phyloP scores from a whole-genome alignment of 2,329 filamentous ascomycete species.

The Arthrinium phaeospermum region DNA sequence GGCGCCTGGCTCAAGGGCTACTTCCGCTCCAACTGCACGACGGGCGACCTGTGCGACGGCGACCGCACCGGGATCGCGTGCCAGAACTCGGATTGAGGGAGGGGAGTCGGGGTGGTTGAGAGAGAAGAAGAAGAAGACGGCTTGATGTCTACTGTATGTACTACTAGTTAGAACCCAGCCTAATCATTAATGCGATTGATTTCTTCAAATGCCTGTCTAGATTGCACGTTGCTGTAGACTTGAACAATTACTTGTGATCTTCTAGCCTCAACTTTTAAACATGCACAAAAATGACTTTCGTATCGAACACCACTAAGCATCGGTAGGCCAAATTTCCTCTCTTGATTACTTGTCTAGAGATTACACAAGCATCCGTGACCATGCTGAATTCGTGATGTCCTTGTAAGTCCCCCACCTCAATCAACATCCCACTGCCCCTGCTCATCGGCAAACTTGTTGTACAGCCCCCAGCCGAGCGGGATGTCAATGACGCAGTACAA shows the following conservation, averaged over 20 bases:
- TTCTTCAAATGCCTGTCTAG: no score
- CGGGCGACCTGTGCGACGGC: not conserved
- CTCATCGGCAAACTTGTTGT: not conserved
- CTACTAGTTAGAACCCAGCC: not conserved
- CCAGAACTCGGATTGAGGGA: not conserved
- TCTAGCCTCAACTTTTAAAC: no score
- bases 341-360: not conserved
- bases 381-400: not conserved
- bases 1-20: constrained; percentile 6
- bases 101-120: not conserved
- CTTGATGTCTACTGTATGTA: not conserved
- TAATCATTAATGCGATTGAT: no score
- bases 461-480: not conserved
- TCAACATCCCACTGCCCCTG: not conserved
- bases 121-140: not conserved
- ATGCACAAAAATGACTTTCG: not conserved
- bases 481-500: not conserved
- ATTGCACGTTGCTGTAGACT: no score
- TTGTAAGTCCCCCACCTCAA: not conserved
- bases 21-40: constrained; percentile 8
- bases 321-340: not conserved
- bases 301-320: not conserved
- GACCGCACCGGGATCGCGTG: not conserved
- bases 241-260: no score
- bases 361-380: not conserved